These are phyloP conservation scores for Panaeolus cyanescens DNA, from an alignment of 768 basidiomycete genomes.

Conservation along the genomic window DNA sequence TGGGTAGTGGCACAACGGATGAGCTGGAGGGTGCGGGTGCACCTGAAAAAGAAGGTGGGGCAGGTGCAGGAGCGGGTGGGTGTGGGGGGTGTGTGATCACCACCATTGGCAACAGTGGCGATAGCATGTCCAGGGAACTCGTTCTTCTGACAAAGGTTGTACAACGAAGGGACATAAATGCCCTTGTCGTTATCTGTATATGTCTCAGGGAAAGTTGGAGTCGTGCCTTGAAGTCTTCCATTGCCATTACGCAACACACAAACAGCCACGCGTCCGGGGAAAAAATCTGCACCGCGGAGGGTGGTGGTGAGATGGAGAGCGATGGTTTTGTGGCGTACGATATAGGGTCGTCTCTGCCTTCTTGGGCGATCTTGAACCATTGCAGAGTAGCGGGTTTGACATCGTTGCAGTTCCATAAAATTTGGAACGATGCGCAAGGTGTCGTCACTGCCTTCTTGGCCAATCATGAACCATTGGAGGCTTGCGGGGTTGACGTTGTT, in stretches of 20 bases:
- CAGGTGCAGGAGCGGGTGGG: not conserved
- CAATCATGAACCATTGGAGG: conserved; percentile 78
- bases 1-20: not conserved
- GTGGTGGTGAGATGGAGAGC: conserved; percentile 65
- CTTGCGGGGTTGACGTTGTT: conserved; percentile 49
- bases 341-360: conserved; percentile 50
- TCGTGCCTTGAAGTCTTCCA: conserved; percentile 43
- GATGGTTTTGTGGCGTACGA: conserved; percentile 81
- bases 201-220: conserved; percentile 71
- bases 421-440: too few species aligned
- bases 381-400: too few species aligned
- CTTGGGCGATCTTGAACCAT: too few species aligned
- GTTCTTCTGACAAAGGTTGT: conserved; percentile 32
- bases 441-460: conserved; percentile 57
- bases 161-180: conserved; percentile 54
- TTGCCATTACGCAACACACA: conserved; percentile 54
- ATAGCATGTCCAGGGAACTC: conserved; percentile 21
- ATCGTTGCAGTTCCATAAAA: too few species aligned
- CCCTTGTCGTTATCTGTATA: conserved; percentile 74
- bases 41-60: not conserved
- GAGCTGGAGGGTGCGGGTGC: not conserved
- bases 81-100: not conserved
- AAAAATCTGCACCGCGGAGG: conserved; percentile 75
- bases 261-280: conserved; percentile 69
- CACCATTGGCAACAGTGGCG: conserved; percentile 5